phyloP scores from a whole-genome alignment of 2,329 filamentous ascomycete genomes.

The Aspergillus sojae region DNA sequence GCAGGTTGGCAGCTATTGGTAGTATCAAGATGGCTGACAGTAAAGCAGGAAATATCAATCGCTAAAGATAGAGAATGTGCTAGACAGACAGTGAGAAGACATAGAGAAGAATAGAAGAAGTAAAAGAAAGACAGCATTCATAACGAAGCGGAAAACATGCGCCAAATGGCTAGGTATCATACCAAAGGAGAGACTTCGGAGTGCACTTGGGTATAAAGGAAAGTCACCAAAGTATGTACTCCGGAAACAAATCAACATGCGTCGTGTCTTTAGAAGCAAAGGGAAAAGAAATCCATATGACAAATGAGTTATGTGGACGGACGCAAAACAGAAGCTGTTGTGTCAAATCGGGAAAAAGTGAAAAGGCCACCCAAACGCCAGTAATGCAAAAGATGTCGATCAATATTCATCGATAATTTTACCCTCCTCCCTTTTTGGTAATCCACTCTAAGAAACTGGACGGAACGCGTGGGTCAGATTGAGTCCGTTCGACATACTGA shows the following conservation, averaged over 20 bases:
- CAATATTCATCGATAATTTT: conserved; percentile 23
- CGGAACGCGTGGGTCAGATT: background rate
- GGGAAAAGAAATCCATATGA: conserved; percentile 20
- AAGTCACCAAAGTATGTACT: conserved; percentile 25
- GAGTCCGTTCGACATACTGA: conserved; percentile 1
- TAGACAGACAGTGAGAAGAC: conserved; percentile 11
- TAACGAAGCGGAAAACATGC: conserved; percentile 9
- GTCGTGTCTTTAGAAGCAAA: conserved; percentile 6
- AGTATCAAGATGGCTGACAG: conserved; percentile 4
- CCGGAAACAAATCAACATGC: conserved; percentile 23
- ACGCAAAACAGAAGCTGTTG: background rate
- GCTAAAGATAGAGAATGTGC: conserved; percentile 15
- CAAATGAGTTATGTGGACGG: background rate
- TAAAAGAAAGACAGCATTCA: conserved; percentile 15
- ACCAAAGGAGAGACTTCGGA: conserved; percentile 34
- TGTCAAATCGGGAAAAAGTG: conserved; percentile 17
- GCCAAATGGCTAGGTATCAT: conserved; percentile 8
- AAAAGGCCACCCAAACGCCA: conserved; percentile 39
- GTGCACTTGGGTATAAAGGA: conserved; percentile 28
- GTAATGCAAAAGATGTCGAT: conserved; percentile 40
- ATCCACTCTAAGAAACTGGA: conserved; percentile 19
- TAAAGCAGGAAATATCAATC: conserved; percentile 2
- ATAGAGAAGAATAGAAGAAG: background rate
- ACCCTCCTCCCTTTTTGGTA: conserved; percentile 19
- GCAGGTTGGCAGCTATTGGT: conserved; percentile 1